phyloP scores from a whole-genome alignment of 1,284 basidiomycete genomes.

The Mycosarcoma maydis region DNA sequence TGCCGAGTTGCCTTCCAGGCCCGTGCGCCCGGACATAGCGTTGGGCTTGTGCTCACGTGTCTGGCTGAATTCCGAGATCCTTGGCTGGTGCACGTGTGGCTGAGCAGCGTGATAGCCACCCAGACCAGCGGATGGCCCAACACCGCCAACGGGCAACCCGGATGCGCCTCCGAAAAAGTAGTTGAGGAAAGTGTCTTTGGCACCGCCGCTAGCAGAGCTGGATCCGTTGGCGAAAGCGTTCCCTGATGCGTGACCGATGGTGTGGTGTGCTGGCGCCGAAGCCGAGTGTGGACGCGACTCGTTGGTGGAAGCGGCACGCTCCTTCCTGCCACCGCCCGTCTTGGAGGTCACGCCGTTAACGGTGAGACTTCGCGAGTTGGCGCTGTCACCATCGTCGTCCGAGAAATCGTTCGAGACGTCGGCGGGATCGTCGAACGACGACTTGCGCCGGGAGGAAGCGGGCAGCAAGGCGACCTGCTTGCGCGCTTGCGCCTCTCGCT shows the following conservation, averaged over 20 bases:
- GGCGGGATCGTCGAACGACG: conserved; percentile 49
- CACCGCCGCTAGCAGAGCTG: conserved; percentile 17
- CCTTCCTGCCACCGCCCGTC: conserved; percentile 43
- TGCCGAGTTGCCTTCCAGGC: conserved; percentile 80
- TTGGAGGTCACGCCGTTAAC: conserved; percentile 36
- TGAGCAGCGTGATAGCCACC: conserved; percentile 35
- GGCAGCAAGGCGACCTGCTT: conserved; percentile 58
- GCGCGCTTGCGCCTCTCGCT: conserved; percentile 54
- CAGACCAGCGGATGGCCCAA: conserved; percentile 42
- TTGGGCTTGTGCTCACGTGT: conserved; percentile 53
- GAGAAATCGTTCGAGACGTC: conserved; percentile 43
- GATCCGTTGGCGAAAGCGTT: conserved; percentile 15
- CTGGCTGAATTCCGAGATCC: conserved; percentile 34
- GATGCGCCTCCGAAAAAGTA: conserved; percentile 66
- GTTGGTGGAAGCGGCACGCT: conserved; percentile 26
- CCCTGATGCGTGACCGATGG: conserved; percentile 42
- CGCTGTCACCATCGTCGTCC: conserved; percentile 53
- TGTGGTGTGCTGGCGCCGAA: conserved; percentile 34
- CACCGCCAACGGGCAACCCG: conserved; percentile 54
- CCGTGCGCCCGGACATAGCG: conserved; percentile 72
- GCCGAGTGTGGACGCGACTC: conserved; percentile 45
- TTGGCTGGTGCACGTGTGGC: conserved; percentile 26
- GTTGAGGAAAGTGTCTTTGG: conserved; percentile 64
- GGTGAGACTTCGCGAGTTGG: conserved; percentile 26
- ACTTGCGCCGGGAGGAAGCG: conserved; percentile 66